phyloP scores from a whole-genome alignment of 225 moss, liverwort and hornwort species.

The Neckera pumila region DNA sequence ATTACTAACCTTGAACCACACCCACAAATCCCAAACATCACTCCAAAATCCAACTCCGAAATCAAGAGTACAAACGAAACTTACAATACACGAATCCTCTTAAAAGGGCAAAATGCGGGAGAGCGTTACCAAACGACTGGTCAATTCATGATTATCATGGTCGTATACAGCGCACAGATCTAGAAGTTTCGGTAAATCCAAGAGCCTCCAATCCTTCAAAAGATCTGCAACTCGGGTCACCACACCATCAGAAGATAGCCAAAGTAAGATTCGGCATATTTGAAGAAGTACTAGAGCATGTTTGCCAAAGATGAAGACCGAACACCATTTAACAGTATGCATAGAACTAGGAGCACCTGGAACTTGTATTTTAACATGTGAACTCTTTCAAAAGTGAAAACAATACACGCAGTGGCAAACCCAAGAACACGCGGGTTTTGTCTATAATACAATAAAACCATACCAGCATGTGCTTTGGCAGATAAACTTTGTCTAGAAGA shows the following conservation, averaged over 20 bases:
- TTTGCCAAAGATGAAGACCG: neutral
- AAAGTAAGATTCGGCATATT: neutral
- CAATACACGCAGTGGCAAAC: neutral
- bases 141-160: slow-evolving; percentile 79
- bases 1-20: slow-evolving; percentile 80
- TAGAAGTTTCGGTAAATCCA: slow-evolving; percentile 83
- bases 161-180: slow-evolving; percentile 83
- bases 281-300: neutral
- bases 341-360: neutral
- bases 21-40: slow-evolving; percentile 18
- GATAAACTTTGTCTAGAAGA: slow-evolving; percentile 50
- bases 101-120: neutral
- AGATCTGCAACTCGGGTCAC: slow-evolving; percentile 24
- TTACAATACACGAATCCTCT: neutral
- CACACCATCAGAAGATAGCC: neutral
- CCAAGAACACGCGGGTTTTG: neutral
- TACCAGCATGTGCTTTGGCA: slow-evolving; percentile 67
- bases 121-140: slow-evolving; percentile 59
- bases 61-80: neutral
- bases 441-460: neutral
- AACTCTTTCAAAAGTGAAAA: neutral
- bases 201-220: slow-evolving; percentile 55
- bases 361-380: neutral
- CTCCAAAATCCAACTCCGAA: neutral
- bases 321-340: neutral